phyloP scores from a whole-genome alignment of 257 asterid species.

The Solanum sejunctum region DNA sequence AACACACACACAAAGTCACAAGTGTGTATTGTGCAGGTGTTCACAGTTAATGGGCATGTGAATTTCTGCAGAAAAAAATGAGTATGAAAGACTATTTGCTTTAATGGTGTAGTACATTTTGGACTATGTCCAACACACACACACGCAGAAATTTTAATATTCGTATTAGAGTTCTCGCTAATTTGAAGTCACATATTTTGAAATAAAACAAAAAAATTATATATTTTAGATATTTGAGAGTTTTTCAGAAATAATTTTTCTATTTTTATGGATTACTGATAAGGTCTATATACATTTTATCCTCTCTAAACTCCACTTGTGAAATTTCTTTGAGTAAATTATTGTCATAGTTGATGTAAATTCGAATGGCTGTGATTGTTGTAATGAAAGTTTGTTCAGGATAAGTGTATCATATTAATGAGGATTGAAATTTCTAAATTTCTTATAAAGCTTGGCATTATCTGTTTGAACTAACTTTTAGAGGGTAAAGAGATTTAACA shows the following conservation, averaged over 20 bases:
- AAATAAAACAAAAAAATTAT: too few species aligned
- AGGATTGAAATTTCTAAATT: not conserved
- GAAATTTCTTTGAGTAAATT: too few species aligned
- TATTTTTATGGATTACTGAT: too few species aligned
- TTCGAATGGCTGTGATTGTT: not conserved
- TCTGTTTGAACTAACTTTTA: fast-evolving
- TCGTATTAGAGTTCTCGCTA: not conserved
- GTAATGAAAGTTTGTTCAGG: not conserved
- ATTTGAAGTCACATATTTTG: not conserved
- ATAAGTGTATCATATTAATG: not conserved
- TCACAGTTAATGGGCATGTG: not conserved
- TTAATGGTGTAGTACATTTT: not conserved
- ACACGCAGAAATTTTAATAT: not conserved
- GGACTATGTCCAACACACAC: not conserved
- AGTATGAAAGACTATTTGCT: not conserved
- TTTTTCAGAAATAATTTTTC: too few species aligned
- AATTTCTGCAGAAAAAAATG: not conserved
- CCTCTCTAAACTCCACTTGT: too few species aligned
- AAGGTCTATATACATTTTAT: too few species aligned
- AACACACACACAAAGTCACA: not conserved
- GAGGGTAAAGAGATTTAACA: too few species aligned
- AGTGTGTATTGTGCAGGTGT: not conserved
- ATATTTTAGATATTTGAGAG: too few species aligned
- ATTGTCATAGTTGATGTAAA: not conserved
- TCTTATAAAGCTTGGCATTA: not conserved